Percentiles rank a stretch among this genome's conserved stretches.
Evolutionary conservation across 192 early-diverging fungal species (phyloP).

Genomic region (Mortierella hygrophila): DNA sequence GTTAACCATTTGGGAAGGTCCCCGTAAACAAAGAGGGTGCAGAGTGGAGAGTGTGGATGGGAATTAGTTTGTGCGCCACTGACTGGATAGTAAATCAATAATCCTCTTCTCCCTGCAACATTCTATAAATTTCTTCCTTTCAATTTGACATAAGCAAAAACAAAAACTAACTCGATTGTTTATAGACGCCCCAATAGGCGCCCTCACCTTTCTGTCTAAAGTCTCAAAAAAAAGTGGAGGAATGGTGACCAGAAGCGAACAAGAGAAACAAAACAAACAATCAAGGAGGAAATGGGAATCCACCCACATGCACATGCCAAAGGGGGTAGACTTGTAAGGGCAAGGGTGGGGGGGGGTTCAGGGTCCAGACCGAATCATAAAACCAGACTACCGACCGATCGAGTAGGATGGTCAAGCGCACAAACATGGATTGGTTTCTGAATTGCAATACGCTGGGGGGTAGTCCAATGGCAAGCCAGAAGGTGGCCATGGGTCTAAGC

Average conservation of each 20-base stretch:
- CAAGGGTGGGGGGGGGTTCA: background rate
- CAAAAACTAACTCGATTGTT: background rate
- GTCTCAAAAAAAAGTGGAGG: background rate
- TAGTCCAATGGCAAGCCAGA: background rate
- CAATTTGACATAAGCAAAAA: background rate
- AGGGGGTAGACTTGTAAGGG: background rate
- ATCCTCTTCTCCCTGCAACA: no score
- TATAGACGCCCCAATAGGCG: background rate
- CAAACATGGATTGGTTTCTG: background rate
- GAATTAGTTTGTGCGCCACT: background rate
- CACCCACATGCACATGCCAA: background rate
- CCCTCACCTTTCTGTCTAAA: background rate
- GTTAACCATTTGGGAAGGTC: background rate
- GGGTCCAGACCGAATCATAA: background rate
- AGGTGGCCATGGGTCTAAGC: background rate
- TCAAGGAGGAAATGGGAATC: background rate
- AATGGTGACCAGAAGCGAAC: background rate
- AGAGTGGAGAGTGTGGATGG: no score
- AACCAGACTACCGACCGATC: background rate
- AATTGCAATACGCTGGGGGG: background rate
- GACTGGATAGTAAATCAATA: background rate
- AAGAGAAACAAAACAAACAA: background rate
- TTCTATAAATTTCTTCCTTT: background rate
- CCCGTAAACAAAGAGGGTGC: background rate
- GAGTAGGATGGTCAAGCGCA: background rate